Percentiles rank a stretch among this genome's conserved stretches.
Conservation (phyloP, 371 early-diverging fungal species). For the Sporodiniella umbellata region DNA sequence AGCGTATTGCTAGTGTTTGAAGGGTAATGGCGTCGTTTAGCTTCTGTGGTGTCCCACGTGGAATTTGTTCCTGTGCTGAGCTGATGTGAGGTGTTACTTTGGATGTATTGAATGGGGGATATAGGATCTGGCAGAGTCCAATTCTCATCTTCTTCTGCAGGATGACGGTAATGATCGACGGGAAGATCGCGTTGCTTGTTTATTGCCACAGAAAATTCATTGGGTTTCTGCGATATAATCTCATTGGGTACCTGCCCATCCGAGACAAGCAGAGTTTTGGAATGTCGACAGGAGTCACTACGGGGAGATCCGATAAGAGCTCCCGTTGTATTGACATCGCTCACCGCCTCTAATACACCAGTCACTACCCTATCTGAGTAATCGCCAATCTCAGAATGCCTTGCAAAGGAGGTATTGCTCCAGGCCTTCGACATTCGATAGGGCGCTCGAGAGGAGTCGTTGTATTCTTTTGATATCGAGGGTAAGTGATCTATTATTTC, state of each 20-base stretch:
- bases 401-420: constrained; percentile 6
- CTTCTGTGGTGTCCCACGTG: constrained; percentile 22
- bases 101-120: constrained; percentile 40
- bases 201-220: constrained; percentile 31
- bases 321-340: constrained; percentile 6
- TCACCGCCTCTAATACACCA: constrained; percentile 26
- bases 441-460: neutral
- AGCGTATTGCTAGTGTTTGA: constrained; percentile 40
- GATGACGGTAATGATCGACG: constrained; percentile 19
- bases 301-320: constrained; percentile 15
- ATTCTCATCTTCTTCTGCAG: constrained; percentile 15
- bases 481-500: neutral
- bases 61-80: constrained; percentile 25
- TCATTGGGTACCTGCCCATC: constrained; percentile 39
- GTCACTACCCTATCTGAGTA: constrained; percentile 26
- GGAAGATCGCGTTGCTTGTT: constrained; percentile 9
- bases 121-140: constrained; percentile 31
- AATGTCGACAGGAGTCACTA: constrained; percentile 24
- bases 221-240: constrained; percentile 37
- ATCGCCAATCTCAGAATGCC: constrained; percentile 32
- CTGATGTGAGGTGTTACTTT: constrained; percentile 27
- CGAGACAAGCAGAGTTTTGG: constrained; percentile 20
- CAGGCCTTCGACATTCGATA: constrained; percentile 14
- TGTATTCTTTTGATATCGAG: neutral
- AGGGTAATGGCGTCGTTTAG: constrained; percentile 23